Evolutionary conservation across 108 stramenopile species (phyloP), one percentile per base, ranked within the genome.

Genomic region (Craspedostauros australis): DNA sequence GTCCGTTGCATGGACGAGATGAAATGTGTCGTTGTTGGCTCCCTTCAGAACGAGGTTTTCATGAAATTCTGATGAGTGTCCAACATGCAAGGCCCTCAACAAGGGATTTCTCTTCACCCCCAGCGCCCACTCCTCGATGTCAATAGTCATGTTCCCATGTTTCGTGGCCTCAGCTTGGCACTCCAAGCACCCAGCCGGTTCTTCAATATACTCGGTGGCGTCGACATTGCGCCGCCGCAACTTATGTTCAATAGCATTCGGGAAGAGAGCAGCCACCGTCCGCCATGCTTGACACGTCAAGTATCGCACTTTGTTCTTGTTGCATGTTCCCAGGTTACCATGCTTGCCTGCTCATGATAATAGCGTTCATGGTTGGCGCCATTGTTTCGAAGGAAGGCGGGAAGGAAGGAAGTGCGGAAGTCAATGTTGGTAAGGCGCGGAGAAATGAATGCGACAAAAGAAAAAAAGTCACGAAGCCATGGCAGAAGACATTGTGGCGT

Each of bases 221-320:
- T 53, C 39, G 28, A 46, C 21, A 1, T 12, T 40, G 22, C 52
- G 29, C 5, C 37, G 31, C 14, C 21, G 11, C 31, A 57, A 15
- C 27, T 57, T 67, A 38, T 60, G 57, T 43, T 62, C 61, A 24
- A 72, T 71, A 21, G 86, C 72, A 37, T 71, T 34, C 15, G 86
- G 86, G 43, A 82, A 84, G 3, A 82, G 32, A 24, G 60, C 44
- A n/a, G 52, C 53, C 21, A 88, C 50, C 32, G 64, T 62, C 1
- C 12, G 23, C 86, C 86, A 88, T 8, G 66, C 47, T 22, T 53
- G 7, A 20, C 18, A 36, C 3, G 62, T 3, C 4, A 77, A 62
- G 22, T 42, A 63, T 12, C 67, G 56, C 12, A 72, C 58, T 5
- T 31, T n/a, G n/a, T 54, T 19, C 24, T 67, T 64, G 40, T 43